Evolutionary conservation across 2,329 filamentous ascomycete species (phyloP).

Genomic region (Cladosporium sp.): DNA sequence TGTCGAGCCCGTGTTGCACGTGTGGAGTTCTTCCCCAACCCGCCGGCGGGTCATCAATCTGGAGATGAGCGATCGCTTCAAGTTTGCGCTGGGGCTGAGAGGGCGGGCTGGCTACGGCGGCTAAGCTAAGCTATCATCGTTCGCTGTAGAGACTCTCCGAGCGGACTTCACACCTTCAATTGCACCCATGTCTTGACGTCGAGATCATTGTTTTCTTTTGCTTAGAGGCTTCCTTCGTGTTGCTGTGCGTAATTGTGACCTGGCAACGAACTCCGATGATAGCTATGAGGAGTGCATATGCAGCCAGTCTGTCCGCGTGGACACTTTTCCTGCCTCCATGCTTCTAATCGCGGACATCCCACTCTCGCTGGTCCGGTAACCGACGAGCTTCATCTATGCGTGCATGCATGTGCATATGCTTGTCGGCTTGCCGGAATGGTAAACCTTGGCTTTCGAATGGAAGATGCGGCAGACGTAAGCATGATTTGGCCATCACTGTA

Average conservation of each 20-base stretch:
- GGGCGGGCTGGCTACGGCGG: constrained; percentile 8
- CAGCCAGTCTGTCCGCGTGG: constrained; percentile 2
- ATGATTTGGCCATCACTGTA: neutral
- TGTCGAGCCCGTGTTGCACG: neutral
- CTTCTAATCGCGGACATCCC: neutral
- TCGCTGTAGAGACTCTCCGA: neutral
- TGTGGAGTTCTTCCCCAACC: constrained; percentile 7
- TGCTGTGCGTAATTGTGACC: neutral
- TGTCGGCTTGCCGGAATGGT: neutral
- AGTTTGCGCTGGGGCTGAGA: neutral
- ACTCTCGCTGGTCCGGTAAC: neutral
- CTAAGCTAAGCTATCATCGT: neutral
- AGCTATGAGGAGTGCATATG: constrained; percentile 3
- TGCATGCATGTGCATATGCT: neutral
- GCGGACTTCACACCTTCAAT: neutral
- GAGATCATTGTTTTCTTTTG: neutral
- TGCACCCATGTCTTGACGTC: neutral
- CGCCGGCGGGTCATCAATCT: neutral
- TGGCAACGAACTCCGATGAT: neutral
- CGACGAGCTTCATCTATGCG: constrained; percentile 1
- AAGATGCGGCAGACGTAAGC: neutral
- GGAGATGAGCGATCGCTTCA: constrained; percentile 4
- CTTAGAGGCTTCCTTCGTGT: too few species aligned
- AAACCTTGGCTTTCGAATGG: neutral
- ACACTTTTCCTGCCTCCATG: neutral